Conservation (phyloP, 352 stramenopile genomes). For the Globisporangium viniferum region DNA sequence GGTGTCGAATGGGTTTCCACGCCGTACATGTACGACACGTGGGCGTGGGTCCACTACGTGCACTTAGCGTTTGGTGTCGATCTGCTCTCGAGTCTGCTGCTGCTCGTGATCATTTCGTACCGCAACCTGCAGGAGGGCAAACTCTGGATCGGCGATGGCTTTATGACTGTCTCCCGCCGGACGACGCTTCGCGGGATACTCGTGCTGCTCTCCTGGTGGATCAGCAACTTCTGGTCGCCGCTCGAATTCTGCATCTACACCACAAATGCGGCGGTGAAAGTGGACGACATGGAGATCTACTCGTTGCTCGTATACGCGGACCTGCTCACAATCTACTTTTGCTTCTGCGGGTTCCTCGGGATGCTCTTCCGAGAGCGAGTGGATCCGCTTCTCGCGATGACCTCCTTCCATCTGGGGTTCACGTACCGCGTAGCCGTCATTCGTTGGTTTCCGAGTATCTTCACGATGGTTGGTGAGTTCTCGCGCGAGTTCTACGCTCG, state of each 20-base stretch:
- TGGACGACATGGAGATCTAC: constrained; percentile 25
- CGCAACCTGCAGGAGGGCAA: constrained; percentile 5
- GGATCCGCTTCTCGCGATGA: constrained; percentile 19
- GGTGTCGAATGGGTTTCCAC: not conserved
- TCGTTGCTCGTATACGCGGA: constrained; percentile 33
- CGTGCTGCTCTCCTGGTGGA: constrained; percentile 33
- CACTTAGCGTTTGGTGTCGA: constrained; percentile 16
- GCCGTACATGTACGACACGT: constrained; percentile 11
- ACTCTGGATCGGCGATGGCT: constrained; percentile 13
- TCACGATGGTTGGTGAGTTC: not conserved
- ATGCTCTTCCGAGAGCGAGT: constrained; percentile 19
- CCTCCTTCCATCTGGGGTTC: constrained; percentile 18
- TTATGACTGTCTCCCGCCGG: not conserved
- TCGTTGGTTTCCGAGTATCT: not conserved
- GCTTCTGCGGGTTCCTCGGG: constrained; percentile 18
- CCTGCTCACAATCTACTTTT: constrained; percentile 26
- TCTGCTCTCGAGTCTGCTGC: constrained; percentile 12
- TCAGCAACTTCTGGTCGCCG: constrained; percentile 39
- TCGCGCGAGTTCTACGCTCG: constrained; percentile 1
- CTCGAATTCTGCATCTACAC: constrained; percentile 37
- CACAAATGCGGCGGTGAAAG: constrained; percentile 21
- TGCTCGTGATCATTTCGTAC: constrained; percentile 12
- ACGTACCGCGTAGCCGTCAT: constrained; percentile 9
- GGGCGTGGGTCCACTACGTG: constrained; percentile 23
- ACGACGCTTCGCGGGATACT: constrained; percentile 23